A percentile compares a stretch with the other conserved stretches of the same genome.
phyloP scores from a whole-genome alignment of 768 basidiomycete species.

The Kwoniella bestiolae region DNA sequence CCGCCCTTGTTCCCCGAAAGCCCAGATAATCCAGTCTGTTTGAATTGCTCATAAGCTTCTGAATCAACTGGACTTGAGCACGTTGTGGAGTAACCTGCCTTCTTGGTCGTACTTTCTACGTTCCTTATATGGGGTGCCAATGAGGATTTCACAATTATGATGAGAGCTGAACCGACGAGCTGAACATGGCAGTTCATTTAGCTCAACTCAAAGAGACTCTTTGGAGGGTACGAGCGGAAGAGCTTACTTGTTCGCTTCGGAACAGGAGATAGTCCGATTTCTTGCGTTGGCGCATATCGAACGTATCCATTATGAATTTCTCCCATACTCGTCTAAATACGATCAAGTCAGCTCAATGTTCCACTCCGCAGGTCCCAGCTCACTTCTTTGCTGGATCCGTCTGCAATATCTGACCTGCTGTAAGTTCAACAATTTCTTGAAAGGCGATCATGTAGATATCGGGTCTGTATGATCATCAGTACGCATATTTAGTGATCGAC shows the following conservation, averaged over 20 bases:
- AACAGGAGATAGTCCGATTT: slow-evolving; percentile 78
- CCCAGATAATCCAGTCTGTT: slow-evolving; percentile 64
- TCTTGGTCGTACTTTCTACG: slow-evolving; percentile 88
- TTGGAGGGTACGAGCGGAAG: background rate
- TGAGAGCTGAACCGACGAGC: slow-evolving; percentile 92
- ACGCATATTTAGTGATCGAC: background rate
- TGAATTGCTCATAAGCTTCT: background rate
- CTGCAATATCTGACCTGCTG: slow-evolving; percentile 95
- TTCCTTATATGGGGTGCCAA: slow-evolving; percentile 80
- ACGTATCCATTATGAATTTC: slow-evolving; percentile 73
- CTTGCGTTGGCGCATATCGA: slow-evolving; percentile 72
- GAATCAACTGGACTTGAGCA: background rate
- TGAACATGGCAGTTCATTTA: slow-evolving; percentile 53
- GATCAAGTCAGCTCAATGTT: slow-evolving; percentile 11
- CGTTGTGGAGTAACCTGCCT: slow-evolving; percentile 63
- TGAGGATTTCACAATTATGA: slow-evolving; percentile 79
- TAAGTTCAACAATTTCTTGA: slow-evolving; percentile 96
- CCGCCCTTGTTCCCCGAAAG: slow-evolving; percentile 89
- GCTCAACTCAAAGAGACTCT: no score
- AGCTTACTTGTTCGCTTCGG: slow-evolving; percentile 82
- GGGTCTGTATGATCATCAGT: slow-evolving; percentile 50
- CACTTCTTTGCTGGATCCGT: slow-evolving; percentile 91
- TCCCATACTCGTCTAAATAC: slow-evolving; percentile 82
- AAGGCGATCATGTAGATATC: slow-evolving; percentile 90
- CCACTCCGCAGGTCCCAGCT: slow-evolving; percentile 17